Base-by-base conservation (phyloP, 73 alveolate species). In the Paramecium biaurelia region DNA sequence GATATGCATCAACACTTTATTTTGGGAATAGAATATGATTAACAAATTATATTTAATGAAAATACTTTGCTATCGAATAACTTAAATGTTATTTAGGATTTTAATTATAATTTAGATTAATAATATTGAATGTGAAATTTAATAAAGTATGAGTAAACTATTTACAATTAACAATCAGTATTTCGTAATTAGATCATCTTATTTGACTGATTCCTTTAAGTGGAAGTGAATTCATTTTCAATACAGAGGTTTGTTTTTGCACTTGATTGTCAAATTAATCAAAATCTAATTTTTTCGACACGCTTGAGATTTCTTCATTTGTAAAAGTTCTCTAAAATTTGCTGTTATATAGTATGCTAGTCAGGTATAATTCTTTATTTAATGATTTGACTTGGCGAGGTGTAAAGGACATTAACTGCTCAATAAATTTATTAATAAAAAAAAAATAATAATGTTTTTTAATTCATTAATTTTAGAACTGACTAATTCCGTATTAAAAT, bases 341-440 rank as follows among this genome's bases (percentile, higher is more conserved):
- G 26, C 49, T 63, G 23, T 14, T 24, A 32, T 63, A 63, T 14
- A 26, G 84, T 14, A 24, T 63, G 84, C 47, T 63, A 4, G 43
- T 63, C 12, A 63, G 84, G 21, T 32, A 63, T 26, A 32, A 63
- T 6, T 63, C 84, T 63, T 63, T 63, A 20, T 26, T 30, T 63
- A 23, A 41, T 30, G 49, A 63, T 63, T 32, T 63, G 18, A 63
- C 28, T 63, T 63, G 23, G 20, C 41, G 84, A 30, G 84, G 84
- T 26, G 84, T 63, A 63, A 63, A 63, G 47, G 86, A 72, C 86
- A 72, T 72, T 72, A 72, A 72, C 86, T 72, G 86, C 86, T 72
- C 86, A 72, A 72, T 72, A 72, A 72, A 72, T 72, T 72, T 72
- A 72, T 72, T 72, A 72, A 72, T 72, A 72, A 72, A 72, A 72